phyloP scores from a whole-genome alignment of 306 rosid species.

The Cicer cuneatum region DNA sequence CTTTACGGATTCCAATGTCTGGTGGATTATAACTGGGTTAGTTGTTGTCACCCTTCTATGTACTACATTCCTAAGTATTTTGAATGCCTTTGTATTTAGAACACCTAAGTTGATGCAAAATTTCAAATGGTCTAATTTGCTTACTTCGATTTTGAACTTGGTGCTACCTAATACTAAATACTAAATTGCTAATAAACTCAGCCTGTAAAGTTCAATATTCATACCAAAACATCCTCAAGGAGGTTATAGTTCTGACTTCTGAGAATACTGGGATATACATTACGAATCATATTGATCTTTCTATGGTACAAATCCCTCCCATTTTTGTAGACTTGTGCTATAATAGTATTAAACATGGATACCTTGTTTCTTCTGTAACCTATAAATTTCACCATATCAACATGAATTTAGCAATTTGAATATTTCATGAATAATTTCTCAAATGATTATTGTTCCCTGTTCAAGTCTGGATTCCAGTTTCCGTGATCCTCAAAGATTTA shows the following conservation, averaged over 20 bases:
- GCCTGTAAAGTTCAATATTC: constrained; percentile 4
- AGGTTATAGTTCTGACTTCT: constrained; percentile 15
- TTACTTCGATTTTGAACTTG: constrained; percentile 8
- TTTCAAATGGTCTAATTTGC: constrained; percentile 16
- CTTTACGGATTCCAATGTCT: constrained; percentile 83
- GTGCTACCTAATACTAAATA: neutral
- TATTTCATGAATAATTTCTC: constrained; percentile 11
- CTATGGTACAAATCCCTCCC: constrained; percentile 1
- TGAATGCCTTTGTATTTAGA: constrained; percentile 24
- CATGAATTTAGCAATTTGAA: constrained; percentile 29
- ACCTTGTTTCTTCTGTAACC: constrained; percentile 3
- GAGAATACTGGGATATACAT: constrained; percentile 3
- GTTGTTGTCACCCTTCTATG: constrained; percentile 43
- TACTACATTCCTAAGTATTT: constrained; percentile 23
- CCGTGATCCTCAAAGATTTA: constrained; percentile 20
- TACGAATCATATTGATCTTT: constrained; percentile 15
- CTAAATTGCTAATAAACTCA: constrained; percentile 13
- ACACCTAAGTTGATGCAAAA: constrained; percentile 25
- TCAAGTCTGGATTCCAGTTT: neutral
- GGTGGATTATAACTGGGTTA: constrained; percentile 91
- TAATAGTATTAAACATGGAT: constrained; percentile 8
- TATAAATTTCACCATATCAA: constrained; percentile 10
- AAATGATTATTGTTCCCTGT: constrained; percentile 28
- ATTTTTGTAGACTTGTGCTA: constrained; percentile 5
- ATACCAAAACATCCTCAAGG: constrained; percentile 9